These are phyloP conservation scores for Hura crepitans DNA, from an alignment of 441 rosid genomes.

Conservation along the genomic window DNA sequence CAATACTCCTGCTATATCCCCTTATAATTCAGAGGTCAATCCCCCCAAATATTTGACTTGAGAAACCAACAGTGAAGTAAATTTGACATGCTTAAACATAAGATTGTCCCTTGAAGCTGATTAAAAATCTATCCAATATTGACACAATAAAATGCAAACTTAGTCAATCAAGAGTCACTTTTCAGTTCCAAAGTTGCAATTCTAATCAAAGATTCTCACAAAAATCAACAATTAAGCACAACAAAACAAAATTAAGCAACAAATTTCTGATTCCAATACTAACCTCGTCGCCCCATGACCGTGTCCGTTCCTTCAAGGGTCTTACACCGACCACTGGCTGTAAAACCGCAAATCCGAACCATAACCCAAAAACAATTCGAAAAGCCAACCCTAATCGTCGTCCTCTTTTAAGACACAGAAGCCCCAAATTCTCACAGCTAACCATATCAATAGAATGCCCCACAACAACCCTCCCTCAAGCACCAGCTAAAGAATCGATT, in stretches of 20 bases:
- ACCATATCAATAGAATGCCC: constrained; percentile 37
- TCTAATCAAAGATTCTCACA: background rate
- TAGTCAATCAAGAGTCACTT: constrained; percentile 17
- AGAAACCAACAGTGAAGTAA: background rate
- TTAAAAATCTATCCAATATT: constrained; percentile 1
- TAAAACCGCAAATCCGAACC: constrained; percentile 44
- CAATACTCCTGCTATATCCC: background rate
- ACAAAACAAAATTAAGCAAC: constrained; percentile 12
- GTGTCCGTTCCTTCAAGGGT: constrained; percentile 74
- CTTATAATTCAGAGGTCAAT: constrained; percentile 7
- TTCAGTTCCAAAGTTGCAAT: constrained; percentile 16
- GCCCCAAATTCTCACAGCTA: constrained; percentile 31
- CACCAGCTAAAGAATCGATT: constrained; percentile 21
- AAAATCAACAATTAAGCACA: constrained; percentile 14
- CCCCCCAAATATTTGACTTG: constrained; percentile 1
- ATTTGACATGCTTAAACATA: background rate
- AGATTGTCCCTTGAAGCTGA: background rate
- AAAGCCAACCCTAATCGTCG: constrained; percentile 42
- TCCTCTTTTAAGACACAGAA: constrained; percentile 26
- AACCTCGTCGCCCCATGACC: constrained; percentile 94
- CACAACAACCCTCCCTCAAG: constrained; percentile 21
- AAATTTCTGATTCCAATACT: constrained; percentile 19
- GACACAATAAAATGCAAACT: constrained; percentile 12
- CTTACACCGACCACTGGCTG: constrained; percentile 57
- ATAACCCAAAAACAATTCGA: constrained; percentile 42